Conservation (phyloP, 192 early-diverging fungal species). For the Coemansia sp. region DNA sequence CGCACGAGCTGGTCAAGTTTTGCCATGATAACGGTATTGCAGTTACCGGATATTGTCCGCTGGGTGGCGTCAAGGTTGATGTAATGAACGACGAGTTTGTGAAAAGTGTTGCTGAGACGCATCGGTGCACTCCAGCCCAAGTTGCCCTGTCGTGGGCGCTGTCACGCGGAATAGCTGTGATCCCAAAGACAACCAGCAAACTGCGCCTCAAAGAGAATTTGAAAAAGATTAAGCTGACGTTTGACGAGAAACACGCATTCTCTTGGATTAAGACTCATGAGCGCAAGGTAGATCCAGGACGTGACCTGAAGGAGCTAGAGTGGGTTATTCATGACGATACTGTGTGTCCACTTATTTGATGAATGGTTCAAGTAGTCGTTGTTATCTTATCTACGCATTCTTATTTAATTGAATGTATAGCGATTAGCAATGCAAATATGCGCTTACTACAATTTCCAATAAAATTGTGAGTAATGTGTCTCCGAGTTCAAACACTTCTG, state of each 20-base stretch:
- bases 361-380: neutral
- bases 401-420: neutral
- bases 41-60: slow-evolving; percentile 80
- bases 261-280: slow-evolving; percentile 22
- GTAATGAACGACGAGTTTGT: slow-evolving; percentile 54
- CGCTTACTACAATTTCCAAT: no score
- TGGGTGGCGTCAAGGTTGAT: slow-evolving; percentile 55
- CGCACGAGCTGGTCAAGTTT: slow-evolving; percentile 73
- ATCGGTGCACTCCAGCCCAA: slow-evolving; percentile 65
- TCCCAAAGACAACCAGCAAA: slow-evolving; percentile 76
- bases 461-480: no score
- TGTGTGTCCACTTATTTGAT: slow-evolving; percentile 43
- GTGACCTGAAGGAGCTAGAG: slow-evolving; percentile 27
- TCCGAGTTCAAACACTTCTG: no score
- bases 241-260: slow-evolving; percentile 40
- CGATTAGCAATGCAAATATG: neutral
- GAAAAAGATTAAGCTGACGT: slow-evolving; percentile 20
- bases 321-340: slow-evolving; percentile 46
- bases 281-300: slow-evolving; percentile 38
- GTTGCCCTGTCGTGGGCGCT: slow-evolving; percentile 72
- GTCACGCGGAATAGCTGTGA: slow-evolving; percentile 71
- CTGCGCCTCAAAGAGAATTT: slow-evolving; percentile 60
- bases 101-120: slow-evolving; percentile 65
- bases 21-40: slow-evolving; percentile 67
- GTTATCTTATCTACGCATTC: neutral